Base-by-base conservation (phyloP, 805 yeast species). In the Candida ficus region DNA sequence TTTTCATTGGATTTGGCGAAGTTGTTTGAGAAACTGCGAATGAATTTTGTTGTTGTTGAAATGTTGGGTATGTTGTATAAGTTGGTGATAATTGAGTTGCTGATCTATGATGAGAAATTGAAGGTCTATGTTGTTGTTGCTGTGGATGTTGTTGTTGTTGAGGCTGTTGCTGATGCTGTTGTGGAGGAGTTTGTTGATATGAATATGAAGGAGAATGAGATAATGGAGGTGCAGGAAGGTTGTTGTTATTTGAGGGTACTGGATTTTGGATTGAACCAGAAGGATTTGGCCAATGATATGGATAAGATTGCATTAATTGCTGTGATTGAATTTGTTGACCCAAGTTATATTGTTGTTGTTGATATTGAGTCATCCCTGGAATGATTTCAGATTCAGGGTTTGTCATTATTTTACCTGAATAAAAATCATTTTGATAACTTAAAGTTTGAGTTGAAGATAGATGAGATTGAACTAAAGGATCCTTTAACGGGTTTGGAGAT, bases 321-420 rank as follows among this genome's bases (percentile, higher is more conserved):
- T 10, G 26, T 5, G 26, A 23, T 23, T 5, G 26, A 9, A 10
- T 23, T 23, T 23, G 26, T 23, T n/a, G n/a, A n/a, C n/a, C n/a
- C n/a, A n/a, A n/a, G n/a, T n/a, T n/a, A 38, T 38, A n/a, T 43
- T 40, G 39, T 3, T 29, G 28, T 13, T 20, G 36, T 6, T 26
- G 30, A 3, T 27, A 23, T 18, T n/a, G 38, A 19, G 16, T 31
- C n/a, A n/a, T n/a, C n/a, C n/a, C n/a, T n/a, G n/a, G n/a, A n/a
- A n/a, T n/a, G n/a, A n/a, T n/a, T n/a, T n/a, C n/a, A n/a, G n/a
- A n/a, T n/a, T n/a, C n/a, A n/a, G n/a, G n/a, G n/a, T n/a, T n/a
- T n/a, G n/a, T n/a, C n/a, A n/a, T n/a, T n/a, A n/a, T n/a, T n/a
- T n/a, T n/a, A n/a, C n/a, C n/a, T n/a, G n/a, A n/a, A n/a, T n/a